Base-by-base conservation (phyloP, 805 yeast genomes). In the Ogataea pilisensis region DNA sequence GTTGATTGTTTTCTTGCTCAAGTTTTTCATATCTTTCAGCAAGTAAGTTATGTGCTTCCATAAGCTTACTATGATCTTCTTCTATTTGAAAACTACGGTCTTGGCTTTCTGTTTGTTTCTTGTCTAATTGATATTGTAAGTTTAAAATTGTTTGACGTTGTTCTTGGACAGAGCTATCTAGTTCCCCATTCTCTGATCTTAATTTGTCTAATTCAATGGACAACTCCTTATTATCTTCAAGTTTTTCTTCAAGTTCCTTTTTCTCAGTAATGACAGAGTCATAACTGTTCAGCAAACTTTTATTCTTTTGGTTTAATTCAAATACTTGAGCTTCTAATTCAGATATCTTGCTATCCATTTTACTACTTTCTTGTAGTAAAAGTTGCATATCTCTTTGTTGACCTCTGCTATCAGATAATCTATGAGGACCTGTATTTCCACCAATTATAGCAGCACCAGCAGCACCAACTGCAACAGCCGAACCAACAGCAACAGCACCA, bases 281-380 rank as follows among this genome's bases (percentile, higher is more conserved):
- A 33, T 31, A n/a, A 5, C 21, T 31, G 1, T 9, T 2, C 6
- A 24, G 22, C 16, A 40, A n/a, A 8, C 12, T 11, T 32, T 25
- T 28, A 16, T 49, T 47, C 21, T 45, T 42, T 16, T 37, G 41
- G 9, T 47, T 39, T n/a, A 48, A 35, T 3, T 37, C 34, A 12
- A 41, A 34, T 17, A 57, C 21, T 18, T 58, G 53, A 18, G 52
- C 46, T 44, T 70, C 72, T 19, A 70, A 57, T 9, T 57, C 55
- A 3, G 72, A 61, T 19, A 72, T 70, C 32, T 60, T 60, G 12
- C 51, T 47, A 44, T 78, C 82, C 73, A 75, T 69, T 44, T 73
- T 66, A 16, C 72, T 63, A 31, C 75, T 72, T 50, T 74, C 79
- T 24, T 65, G 68, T 20, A 72, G 50, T 9, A 76, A 56, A 29